Evolutionary conservation across 129 eudicot species (phyloP), one percentile per base, ranked within the genome.

Genomic region (Dittrichia graveolens): DNA sequence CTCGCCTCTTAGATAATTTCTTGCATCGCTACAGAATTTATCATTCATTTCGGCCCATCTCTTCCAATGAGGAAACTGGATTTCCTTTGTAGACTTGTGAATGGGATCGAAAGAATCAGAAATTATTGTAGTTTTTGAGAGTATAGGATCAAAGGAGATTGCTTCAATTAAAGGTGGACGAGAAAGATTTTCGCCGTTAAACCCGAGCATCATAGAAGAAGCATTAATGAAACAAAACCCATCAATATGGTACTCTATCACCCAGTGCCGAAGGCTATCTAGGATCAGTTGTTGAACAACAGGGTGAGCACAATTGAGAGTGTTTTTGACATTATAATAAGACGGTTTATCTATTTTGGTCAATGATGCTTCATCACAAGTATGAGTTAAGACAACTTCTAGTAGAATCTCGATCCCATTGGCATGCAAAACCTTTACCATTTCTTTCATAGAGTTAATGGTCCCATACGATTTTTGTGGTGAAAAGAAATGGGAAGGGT

Each of bases 81-180:
- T 73, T 48, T 85, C 87, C 61, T 80, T 85, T 6, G 87, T 6
- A 3, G 75, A 58, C 65, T 65, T 66, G 34, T 40, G 75, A 56
- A 65, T 45, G 10, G 96, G 95, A 71, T 87, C 82, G 79, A 88
- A 95, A 53, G 81, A 65, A 79, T 91, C 99, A 11, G 99, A 96
- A 5, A 95, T 79, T 9, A 95, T 55, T 65, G 90, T 95, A 78
- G 81, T 85, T 59, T 85, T 83, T 4, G 99, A 88, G 70, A 95
- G 96, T 61, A 95, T 16, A 0, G 99, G 97, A 73, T 95, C 99
- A 61, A 88, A 91, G 8, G 96, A 80, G 43, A 91, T 88, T 0
- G 96, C 88, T 85, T 95, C 97, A 5, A 95, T 84, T 78, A 95
- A 80, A 50, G 99, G 99, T 11, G 99, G 99, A 67, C 96, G 99